Conservation (phyloP, 208 protist genomes). For the Naegleria fowleri region DNA sequence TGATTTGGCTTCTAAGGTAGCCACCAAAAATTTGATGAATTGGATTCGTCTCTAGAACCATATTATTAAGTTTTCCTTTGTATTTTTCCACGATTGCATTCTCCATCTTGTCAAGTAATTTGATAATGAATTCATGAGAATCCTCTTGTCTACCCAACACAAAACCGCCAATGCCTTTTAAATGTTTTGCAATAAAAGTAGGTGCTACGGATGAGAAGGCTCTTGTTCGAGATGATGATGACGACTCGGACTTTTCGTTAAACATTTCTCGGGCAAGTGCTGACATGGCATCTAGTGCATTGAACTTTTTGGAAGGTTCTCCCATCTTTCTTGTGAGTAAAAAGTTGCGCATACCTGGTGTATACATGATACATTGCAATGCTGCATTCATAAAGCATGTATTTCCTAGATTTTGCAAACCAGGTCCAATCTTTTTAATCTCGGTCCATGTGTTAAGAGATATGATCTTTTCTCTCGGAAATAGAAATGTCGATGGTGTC, state of each 20-base stretch:
- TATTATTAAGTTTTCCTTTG: constrained; percentile 7
- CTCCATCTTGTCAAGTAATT: constrained; percentile 34
- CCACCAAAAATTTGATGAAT: constrained; percentile 37
- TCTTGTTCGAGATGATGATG: not conserved
- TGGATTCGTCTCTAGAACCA: constrained; percentile 22
- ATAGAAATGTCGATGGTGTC: not conserved
- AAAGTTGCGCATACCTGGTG: constrained; percentile 59
- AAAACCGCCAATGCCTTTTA: constrained; percentile 29
- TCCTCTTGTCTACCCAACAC: constrained; percentile 40
- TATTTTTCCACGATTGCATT: not conserved
- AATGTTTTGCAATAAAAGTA: not conserved
- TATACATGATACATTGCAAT: constrained; percentile 73
- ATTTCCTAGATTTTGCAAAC: constrained; percentile 75
- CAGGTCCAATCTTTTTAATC: constrained; percentile 32
- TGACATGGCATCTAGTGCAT: not conserved
- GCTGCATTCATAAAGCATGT: constrained; percentile 85
- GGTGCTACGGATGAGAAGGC: not conserved
- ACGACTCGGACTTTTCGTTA: not conserved
- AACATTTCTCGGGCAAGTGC: not conserved
- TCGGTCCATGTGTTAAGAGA: not conserved
- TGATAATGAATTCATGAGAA: constrained; percentile 39
- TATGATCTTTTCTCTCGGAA: not conserved
- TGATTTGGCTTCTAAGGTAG: constrained; percentile 29
- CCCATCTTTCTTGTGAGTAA: constrained; percentile 45
- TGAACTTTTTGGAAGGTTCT: not conserved